Evolutionary conservation across 768 basidiomycete species (phyloP).

Genomic region (Amanita molliuscula): DNA sequence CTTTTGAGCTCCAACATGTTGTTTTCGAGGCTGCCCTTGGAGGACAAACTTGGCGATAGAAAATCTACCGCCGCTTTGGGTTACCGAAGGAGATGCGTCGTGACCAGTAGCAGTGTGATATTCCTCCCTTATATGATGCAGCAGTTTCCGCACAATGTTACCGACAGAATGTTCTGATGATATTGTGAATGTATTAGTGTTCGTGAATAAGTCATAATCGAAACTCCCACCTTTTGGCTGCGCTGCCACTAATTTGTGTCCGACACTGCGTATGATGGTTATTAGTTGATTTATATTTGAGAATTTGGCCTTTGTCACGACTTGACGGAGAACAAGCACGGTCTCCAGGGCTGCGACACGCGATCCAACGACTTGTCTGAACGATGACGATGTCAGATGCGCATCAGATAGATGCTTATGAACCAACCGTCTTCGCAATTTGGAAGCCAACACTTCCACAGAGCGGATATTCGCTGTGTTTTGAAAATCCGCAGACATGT

Average conservation of each 20-base stretch:
- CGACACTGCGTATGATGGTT: slow-evolving; percentile 67
- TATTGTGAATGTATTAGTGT: background rate
- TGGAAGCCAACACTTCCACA: slow-evolving; percentile 62
- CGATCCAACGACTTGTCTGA: slow-evolving; percentile 87
- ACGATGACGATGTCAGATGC: slow-evolving; percentile 6
- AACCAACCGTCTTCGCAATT: slow-evolving; percentile 62
- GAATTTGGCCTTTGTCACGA: slow-evolving; percentile 81
- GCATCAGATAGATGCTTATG: slow-evolving; percentile 6
- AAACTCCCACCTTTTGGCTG: slow-evolving; percentile 78
- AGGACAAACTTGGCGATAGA: slow-evolving; percentile 81
- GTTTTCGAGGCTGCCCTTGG: slow-evolving; percentile 62
- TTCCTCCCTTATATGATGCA: slow-evolving; percentile 93
- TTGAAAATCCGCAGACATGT: slow-evolving; percentile 7
- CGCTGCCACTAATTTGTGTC: slow-evolving; percentile 74
- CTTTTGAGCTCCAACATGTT: slow-evolving; percentile 31
- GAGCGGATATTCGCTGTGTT: slow-evolving; percentile 36
- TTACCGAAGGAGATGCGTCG: slow-evolving; percentile 20
- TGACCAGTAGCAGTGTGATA: slow-evolving; percentile 70
- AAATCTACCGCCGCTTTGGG: slow-evolving; percentile 28
- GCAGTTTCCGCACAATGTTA: slow-evolving; percentile 86
- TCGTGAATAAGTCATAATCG: background rate
- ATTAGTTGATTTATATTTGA: slow-evolving; percentile 81
- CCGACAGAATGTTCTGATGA: slow-evolving; percentile 83
- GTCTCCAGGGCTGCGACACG: slow-evolving; percentile 86
- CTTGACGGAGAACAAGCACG: slow-evolving; percentile 76